Evolutionary conservation across 2,329 filamentous ascomycete species (phyloP).

Genomic region (Colletotrichum sp.): DNA sequence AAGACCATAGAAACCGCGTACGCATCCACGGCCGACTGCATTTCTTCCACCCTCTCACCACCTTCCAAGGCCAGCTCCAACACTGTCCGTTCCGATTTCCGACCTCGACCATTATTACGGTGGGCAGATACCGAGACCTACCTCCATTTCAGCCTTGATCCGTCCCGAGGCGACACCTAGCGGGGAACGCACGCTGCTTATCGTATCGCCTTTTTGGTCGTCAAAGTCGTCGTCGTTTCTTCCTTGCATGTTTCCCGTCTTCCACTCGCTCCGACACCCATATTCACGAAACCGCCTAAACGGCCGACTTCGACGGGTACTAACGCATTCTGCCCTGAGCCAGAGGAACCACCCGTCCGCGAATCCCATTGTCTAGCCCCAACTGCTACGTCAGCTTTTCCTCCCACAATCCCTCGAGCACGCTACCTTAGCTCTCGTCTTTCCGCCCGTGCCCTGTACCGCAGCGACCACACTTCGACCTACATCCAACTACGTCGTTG

Average conservation of each 20-base stretch:
- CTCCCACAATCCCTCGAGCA: neutral
- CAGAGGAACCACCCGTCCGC: neutral
- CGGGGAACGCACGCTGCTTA: neutral
- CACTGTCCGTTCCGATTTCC: neutral
- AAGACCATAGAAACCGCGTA: constrained; percentile 1
- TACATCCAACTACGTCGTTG: constrained; percentile 2
- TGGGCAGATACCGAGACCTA: neutral
- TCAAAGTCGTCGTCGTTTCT: neutral
- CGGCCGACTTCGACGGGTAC: neutral
- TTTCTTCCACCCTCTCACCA: neutral
- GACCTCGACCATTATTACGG: neutral
- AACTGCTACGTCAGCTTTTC: constrained; percentile 14
- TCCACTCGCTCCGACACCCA: neutral
- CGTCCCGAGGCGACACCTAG: neutral
- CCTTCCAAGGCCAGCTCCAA: neutral
- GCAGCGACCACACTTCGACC: neutral
- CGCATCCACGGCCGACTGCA: neutral
- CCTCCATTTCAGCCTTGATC: neutral
- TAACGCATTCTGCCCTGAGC: neutral
- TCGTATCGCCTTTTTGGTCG: neutral
- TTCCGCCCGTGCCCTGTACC: neutral
- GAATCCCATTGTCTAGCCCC: neutral
- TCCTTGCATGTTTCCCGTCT: neutral
- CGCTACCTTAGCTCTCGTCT: constrained; percentile 2
- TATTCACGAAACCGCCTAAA: neutral